Evolutionary conservation across 2,329 filamentous ascomycete species (phyloP).

Genomic region (Alternaria ventricosa): DNA sequence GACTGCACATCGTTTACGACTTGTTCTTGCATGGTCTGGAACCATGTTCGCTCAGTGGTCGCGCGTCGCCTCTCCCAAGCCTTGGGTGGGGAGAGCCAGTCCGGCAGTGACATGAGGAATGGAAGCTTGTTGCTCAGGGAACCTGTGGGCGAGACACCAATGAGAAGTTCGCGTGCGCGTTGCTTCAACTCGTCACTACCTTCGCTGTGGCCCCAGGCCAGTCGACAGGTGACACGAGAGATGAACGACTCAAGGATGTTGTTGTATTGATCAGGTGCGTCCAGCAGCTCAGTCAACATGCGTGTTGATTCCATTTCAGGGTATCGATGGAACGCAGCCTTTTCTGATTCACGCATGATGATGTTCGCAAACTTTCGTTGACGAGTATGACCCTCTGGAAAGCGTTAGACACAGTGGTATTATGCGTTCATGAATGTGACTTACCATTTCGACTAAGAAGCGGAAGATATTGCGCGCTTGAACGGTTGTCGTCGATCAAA

Average conservation of each 20-base stretch:
- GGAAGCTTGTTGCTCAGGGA: slow-evolving; percentile 55
- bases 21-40: slow-evolving; percentile 53
- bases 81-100: slow-evolving; percentile 52
- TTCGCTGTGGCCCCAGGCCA: slow-evolving; percentile 55
- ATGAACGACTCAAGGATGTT: slow-evolving; percentile 55
- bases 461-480: slow-evolving; percentile 54
- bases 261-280: slow-evolving; percentile 53
- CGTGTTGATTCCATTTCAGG: slow-evolving; percentile 55
- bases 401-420: slow-evolving; percentile 19
- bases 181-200: slow-evolving; percentile 56
- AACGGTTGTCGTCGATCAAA: slow-evolving; percentile 53
- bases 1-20: slow-evolving; percentile 46
- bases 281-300: slow-evolving; percentile 53
- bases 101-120: slow-evolving; percentile 54
- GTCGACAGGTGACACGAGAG: slow-evolving; percentile 54
- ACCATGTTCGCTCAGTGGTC: slow-evolving; percentile 53
- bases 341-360: slow-evolving; percentile 54
- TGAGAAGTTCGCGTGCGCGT: slow-evolving; percentile 54
- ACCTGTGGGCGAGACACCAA: slow-evolving; percentile 56
- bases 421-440: neutral
- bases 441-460: slow-evolving; percentile 53
- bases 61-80: slow-evolving; percentile 54
- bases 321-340: slow-evolving; percentile 51
- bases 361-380: slow-evolving; percentile 55
- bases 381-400: slow-evolving; percentile 48